Evolutionary conservation across 2,329 filamentous ascomycete species (phyloP).

Genomic region (Dryadomyces quercus-mongolicae): DNA sequence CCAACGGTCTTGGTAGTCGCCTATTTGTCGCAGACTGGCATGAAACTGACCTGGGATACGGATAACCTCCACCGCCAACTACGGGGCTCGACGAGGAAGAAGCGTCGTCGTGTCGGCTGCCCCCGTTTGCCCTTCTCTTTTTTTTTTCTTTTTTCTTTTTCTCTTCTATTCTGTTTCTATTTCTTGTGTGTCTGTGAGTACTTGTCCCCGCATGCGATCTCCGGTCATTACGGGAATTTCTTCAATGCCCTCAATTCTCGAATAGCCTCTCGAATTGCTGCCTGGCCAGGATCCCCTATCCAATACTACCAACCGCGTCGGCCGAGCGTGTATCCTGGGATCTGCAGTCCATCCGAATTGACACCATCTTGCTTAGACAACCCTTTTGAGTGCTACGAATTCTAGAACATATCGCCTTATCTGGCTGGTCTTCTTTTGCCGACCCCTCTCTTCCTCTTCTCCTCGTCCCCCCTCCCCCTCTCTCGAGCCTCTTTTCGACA

Average conservation of each 20-base stretch:
- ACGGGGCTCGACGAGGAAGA: not conserved
- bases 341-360: not conserved
- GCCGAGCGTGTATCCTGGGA: no score
- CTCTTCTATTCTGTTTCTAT: slow-evolving; percentile 8
- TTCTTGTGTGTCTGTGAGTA: slow-evolving; percentile 3
- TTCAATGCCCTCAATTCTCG: not conserved
- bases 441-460: not conserved
- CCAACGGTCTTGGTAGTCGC: not conserved
- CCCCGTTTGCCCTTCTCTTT: not conserved
- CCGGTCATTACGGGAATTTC: not conserved
- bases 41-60: slow-evolving; percentile 1
- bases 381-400: not conserved
- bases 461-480: no score
- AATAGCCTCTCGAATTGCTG: not conserved
- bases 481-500: not conserved
- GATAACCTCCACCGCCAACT: not conserved
- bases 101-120: not conserved
- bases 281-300: no score
- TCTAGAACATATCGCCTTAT: not conserved
- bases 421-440: not conserved
- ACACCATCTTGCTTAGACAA: not conserved
- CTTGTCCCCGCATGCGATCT: not conserved
- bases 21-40: not conserved
- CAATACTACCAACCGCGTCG: no score
- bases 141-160: not conserved